Percentiles rank a stretch among this genome's conserved stretches.
Evolutionary conservation across 73 alveolate genomes (phyloP).

Genomic region (Loxodes magnus): DNA sequence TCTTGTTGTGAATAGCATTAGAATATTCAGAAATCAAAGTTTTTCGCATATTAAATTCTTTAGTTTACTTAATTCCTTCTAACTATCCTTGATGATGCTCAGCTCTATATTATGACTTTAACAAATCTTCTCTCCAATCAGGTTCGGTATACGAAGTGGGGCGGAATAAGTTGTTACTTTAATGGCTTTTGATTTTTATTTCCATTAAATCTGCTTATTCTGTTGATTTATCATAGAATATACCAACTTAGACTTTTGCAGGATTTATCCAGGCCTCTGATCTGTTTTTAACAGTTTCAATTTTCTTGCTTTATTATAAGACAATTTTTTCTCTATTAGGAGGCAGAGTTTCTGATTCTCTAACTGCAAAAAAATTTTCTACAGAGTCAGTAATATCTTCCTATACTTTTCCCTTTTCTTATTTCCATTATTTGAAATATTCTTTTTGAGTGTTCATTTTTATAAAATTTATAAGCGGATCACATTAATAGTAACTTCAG

Average conservation of each 20-base stretch:
- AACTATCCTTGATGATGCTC: conserved; percentile 9
- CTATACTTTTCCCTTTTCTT: too few relatives aligned
- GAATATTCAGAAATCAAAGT: conserved; percentile 60
- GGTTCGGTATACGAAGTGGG: conserved; percentile 2
- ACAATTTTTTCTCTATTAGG: background rate
- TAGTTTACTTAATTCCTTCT: conserved; percentile 4
- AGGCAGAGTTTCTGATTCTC: too few relatives aligned
- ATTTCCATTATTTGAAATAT: too few relatives aligned
- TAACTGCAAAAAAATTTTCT: too few relatives aligned
- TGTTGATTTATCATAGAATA: background rate
- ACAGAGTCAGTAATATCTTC: too few relatives aligned
- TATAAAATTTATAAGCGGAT: too few relatives aligned
- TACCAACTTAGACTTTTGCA: conserved; percentile 7
- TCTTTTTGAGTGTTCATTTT: too few relatives aligned
- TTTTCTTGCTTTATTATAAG: background rate
- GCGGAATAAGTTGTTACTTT: background rate
- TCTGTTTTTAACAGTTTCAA: background rate
- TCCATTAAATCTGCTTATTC: conserved; percentile 5
- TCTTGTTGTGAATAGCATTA: conserved; percentile 51
- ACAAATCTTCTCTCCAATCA: conserved; percentile 1
- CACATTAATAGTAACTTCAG: too few relatives aligned
- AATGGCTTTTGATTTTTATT: conserved; percentile 2
- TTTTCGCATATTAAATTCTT: conserved; percentile 34
- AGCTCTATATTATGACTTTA: background rate
- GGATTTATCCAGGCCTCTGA: conserved; percentile 15